A percentile compares a stretch with the other conserved stretches of the same genome.
These are phyloP conservation scores for Seiridium unicorne DNA, from an alignment of 2,329 filamentous ascomycete species.

Conservation along the genomic window DNA sequence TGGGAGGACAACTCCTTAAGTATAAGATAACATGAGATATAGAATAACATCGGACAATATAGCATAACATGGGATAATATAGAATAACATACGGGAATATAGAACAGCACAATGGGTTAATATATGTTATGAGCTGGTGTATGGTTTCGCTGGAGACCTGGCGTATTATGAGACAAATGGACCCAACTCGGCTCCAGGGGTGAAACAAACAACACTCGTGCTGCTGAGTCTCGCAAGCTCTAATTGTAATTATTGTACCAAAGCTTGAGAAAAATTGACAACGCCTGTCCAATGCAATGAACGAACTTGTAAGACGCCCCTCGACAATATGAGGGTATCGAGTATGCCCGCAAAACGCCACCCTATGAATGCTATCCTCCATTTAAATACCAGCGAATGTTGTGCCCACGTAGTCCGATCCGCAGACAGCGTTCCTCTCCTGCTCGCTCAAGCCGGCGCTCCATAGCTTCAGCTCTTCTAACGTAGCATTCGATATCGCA, in stretches of 20 bases:
- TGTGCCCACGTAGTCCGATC: constrained; percentile 21
- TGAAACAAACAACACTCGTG: no score
- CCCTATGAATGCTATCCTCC: neutral
- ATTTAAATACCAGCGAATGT: constrained; percentile 26
- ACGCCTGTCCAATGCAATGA: neutral
- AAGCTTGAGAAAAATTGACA: neutral
- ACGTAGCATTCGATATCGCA: constrained; percentile 23
- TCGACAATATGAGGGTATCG: neutral
- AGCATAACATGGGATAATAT: no score
- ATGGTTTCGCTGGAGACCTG: neutral
- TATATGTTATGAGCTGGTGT: neutral
- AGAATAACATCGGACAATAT: no score
- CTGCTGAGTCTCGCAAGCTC: neutral
- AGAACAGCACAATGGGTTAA: no score
- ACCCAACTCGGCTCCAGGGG: neutral
- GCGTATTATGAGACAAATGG: neutral
- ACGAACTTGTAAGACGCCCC: neutral
- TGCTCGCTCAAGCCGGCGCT: constrained; percentile 24
- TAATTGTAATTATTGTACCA: neutral
- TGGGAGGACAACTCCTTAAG: no score
- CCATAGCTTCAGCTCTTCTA: constrained; percentile 27
- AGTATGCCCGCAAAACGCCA: neutral
- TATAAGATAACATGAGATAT: no score
- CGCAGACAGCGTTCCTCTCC: constrained; percentile 26
- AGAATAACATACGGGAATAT: no score